Conservation (phyloP, 179 eudicot genomes). For the Silene vulgaris region DNA sequence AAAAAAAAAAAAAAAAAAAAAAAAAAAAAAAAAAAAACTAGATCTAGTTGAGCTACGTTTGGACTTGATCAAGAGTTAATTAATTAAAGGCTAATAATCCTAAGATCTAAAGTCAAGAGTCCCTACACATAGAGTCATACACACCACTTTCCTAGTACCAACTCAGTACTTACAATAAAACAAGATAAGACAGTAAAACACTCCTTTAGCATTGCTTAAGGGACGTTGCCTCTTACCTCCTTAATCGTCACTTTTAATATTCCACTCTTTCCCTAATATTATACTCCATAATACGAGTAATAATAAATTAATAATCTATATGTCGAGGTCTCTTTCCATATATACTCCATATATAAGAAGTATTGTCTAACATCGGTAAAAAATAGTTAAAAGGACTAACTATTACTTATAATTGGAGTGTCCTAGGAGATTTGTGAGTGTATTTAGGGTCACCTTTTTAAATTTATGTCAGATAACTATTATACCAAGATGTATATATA, state of each 20-base stretch:
- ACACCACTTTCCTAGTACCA: slow-evolving; percentile 15
- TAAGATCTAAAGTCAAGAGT: neutral
- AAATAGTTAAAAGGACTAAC: no score
- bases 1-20: neutral
- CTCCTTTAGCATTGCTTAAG: slow-evolving; percentile 34
- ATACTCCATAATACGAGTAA: no score
- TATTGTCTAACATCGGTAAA: no score
- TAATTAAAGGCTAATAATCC: neutral
- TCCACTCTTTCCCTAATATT: neutral
- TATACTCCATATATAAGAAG: no score
- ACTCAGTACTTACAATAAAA: neutral
- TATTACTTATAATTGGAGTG: no score
- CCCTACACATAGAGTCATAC: neutral
- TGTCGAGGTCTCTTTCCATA: no score
- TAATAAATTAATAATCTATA: no score
- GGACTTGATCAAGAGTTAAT: neutral
- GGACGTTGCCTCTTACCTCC: slow-evolving; percentile 34
- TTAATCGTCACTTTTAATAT: slow-evolving; percentile 24
- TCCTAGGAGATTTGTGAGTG: no score
- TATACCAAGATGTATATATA: no score
- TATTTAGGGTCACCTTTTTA: no score
- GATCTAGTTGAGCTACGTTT: neutral
- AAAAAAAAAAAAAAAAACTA: neutral
- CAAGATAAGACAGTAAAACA: slow-evolving; percentile 20
- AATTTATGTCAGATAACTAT: no score